Base-by-base conservation (phyloP, 257 asterid species). In the Buddleja alternifolia region DNA sequence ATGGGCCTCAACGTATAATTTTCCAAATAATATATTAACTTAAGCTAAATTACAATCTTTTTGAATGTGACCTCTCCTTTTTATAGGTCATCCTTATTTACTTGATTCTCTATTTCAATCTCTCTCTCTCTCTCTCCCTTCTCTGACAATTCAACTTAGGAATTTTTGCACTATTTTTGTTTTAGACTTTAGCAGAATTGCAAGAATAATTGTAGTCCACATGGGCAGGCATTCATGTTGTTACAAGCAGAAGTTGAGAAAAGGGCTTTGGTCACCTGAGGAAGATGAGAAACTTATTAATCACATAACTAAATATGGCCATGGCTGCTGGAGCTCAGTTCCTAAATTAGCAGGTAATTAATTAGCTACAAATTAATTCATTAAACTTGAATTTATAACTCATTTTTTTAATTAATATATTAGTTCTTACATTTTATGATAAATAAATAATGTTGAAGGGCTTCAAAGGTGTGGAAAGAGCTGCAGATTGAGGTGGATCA, bases 291-390 rank as follows among this genome's bases (percentile, higher is more conserved):
- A 90, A 52, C 95, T 90, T 45, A 76, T 82, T 4, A 86, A 81
- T 6, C 95, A 91, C 85, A 88, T 88, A 14, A 83, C 88, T 0
- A 82, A 66, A 29, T 77, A 70, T 63, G 97, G 97, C 34, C 96
- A 88, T 67, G 97, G 96, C 65, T 88, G 97, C 67, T 91, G 97
- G 97, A 91, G 96, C 72, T 91, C 97, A 15, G 97, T 91, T 53
- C 97, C 97, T 2, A 91, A 91, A 72, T 80, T 82, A 37, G 88
- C 97, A 71, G 97, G 97, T 91, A 69, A 14, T 3, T 23, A 8
- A 17, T 25, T 10, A 2, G 29, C 45, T 51, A 46, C 70, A 10
- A 12, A 17, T 2, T n/a, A 21, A 45, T 46, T 46, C 16, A 46
- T 57, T 11, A 1, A 5, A 1, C 5, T 10, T 7, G 32, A 16